These are phyloP conservation scores for Pichia sp. DNA, from an alignment of 1,139 yeast species.

Conservation along the genomic window DNA sequence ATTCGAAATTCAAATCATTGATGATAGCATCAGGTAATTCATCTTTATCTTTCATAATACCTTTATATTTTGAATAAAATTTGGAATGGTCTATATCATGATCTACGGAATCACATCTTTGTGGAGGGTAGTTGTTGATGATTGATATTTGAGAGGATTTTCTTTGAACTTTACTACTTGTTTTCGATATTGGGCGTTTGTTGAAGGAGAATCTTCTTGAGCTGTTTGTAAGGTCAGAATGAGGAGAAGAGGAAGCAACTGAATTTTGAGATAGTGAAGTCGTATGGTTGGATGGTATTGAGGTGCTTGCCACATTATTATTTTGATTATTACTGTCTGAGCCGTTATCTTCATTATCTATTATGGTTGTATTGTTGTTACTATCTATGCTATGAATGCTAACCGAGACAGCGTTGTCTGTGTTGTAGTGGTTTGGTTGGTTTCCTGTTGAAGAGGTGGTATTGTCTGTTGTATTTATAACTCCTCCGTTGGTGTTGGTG, in stretches of 20 bases:
- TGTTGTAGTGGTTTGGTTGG: no score
- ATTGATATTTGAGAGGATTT: constrained; percentile 30
- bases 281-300: no score
- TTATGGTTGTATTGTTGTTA: neutral
- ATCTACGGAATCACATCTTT: constrained; percentile 27
- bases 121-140: constrained; percentile 30
- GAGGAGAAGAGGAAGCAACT: neutral
- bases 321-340: neutral
- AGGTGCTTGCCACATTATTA: no score
- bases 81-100: constrained; percentile 30
- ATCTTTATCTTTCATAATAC: constrained; percentile 30
- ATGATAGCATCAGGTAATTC: constrained; percentile 27
- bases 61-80: constrained; percentile 30
- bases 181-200: constrained; percentile 27
- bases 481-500: no score
- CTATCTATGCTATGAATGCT: neutral
- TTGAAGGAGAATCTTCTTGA: constrained; percentile 28
- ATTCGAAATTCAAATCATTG: constrained; percentile 28
- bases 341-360: neutral
- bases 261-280: no score
- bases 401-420: neutral
- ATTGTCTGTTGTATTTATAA: no score
- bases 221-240: constrained; percentile 1
- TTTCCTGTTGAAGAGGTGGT: no score
- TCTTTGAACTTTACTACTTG: constrained; percentile 9